Evolutionary conservation across 768 basidiomycete genomes (phyloP).

Genomic region (Boletus eberwhitei): DNA sequence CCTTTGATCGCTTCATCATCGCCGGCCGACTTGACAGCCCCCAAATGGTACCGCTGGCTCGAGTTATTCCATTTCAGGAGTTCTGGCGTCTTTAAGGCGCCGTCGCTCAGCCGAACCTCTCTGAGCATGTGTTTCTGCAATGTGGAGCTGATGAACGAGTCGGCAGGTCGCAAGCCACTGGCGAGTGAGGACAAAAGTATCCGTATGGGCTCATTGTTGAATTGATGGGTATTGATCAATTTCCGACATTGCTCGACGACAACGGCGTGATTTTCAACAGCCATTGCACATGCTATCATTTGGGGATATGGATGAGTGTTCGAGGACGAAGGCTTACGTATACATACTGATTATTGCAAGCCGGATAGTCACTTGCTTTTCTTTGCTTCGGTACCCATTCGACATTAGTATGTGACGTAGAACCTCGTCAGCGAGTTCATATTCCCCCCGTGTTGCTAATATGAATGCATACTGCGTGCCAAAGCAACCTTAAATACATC

Average conservation of each 20-base stretch:
- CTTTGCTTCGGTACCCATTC: slow-evolving; percentile 62
- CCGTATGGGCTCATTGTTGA: slow-evolving; percentile 81
- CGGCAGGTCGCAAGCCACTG: slow-evolving; percentile 64
- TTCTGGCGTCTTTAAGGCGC: slow-evolving; percentile 60
- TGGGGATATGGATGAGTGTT: not conserved
- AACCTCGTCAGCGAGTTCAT: slow-evolving; percentile 67
- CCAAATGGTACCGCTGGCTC: slow-evolving; percentile 54
- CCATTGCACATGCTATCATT: slow-evolving; percentile 66
- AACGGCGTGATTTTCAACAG: slow-evolving; percentile 47
- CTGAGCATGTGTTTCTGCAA: slow-evolving; percentile 83
- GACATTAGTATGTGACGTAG: slow-evolving; percentile 72
- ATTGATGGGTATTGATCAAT: slow-evolving; percentile 71
- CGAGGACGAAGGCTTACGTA: not conserved
- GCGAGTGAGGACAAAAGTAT: slow-evolving; percentile 74
- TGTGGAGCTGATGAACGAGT: slow-evolving; percentile 72
- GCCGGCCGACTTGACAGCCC: slow-evolving; percentile 22
- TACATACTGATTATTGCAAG: slow-evolving; percentile 68
- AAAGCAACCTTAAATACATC: slow-evolving; percentile 2
- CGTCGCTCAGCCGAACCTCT: slow-evolving; percentile 70
- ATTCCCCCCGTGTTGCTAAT: slow-evolving; percentile 58
- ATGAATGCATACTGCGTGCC: slow-evolving; percentile 67
- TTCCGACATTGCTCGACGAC: slow-evolving; percentile 79
- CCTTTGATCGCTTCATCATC: slow-evolving; percentile 18
- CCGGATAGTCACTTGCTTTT: slow-evolving; percentile 66
- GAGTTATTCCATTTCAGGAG: slow-evolving; percentile 56